Base-by-base conservation (phyloP, 106 monocot species). In the Ottelia alismoides region DNA sequence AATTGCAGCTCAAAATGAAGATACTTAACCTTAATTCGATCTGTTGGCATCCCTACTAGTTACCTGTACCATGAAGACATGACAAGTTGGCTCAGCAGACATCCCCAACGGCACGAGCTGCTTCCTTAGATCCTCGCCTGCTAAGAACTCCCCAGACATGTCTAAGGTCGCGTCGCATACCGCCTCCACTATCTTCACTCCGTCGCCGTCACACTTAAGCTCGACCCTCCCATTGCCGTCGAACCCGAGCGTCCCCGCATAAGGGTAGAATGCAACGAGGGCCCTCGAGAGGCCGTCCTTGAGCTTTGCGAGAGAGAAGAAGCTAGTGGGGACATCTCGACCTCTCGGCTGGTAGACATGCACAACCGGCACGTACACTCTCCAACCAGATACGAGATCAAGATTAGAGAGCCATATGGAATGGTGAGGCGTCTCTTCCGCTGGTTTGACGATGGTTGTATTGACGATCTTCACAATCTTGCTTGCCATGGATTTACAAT, bases 1-100 rank as follows among this genome's bases (percentile, higher is more conserved):
- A n/a, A n/a, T n/a, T n/a, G n/a, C n/a, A n/a, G n/a, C n/a, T n/a
- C n/a, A n/a, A n/a, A n/a, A n/a, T n/a, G n/a, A n/a, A n/a, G n/a
- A n/a, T n/a, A n/a, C n/a, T n/a, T n/a, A n/a, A n/a, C n/a, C n/a
- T n/a, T n/a, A n/a, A n/a, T n/a, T n/a, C n/a, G n/a, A n/a, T n/a
- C n/a, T n/a, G n/a, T n/a, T n/a, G n/a, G 16, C 40, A 28, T 6
- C 2, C 31, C 3, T 32, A 17, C 47, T 7, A 6, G 6, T 43
- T 1, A 85, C 79, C 80, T 85, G 85, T 19, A 70, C n/a, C 67
- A 71, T 25, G 4, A 74, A 7, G 30, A 76, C 26, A 10, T 27
- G 43, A n/a, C 9, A 43, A 1, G 52, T 26, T 18, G 31, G 35
- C 14, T 63, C 27, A 27, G 30, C 48, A 14, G 61, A 21, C 12